Evolutionary conservation across 352 stramenopile species (phyloP), one percentile per base, ranked within the genome.

Genomic region (Globisporangium spiculum): DNA sequence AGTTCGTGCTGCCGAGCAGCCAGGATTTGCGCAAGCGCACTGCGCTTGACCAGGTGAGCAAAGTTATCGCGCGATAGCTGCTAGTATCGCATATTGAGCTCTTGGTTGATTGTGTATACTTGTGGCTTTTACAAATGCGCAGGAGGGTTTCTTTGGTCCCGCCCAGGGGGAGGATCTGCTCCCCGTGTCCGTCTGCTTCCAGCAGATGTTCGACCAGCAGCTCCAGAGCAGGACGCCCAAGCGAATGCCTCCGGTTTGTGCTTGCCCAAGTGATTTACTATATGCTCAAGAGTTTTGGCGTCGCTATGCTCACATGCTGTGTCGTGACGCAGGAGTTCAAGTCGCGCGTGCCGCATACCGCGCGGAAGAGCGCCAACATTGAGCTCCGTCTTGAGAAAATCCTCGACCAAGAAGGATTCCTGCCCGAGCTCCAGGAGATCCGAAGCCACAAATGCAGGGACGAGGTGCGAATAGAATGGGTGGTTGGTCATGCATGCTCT

Each of bases 281-380:
- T 41, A 41, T 41, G 8, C 34, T 41, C 34, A 12, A 41, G 27
- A 41, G 34, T 9, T 41, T 41, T 66, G n/a, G 30, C 24, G 4
- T 10, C 30, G 24, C 24, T 60, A 41, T 41, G 36, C 36, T 44
- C 14, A 20, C 34, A 18, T n/a, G 14, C 44, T 48, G 34, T 46
- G 36, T 41, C 36, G 22, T 26, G 24, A 5, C 6, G 20, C 66
- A 86, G 74, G 69, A 65, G 8, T 86, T 86, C 55, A 65, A 69
- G 36, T 68, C 68, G 53, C 70, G 73, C 8, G 80, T 90, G 34
- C 74, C 80, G n/a, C 80, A 92, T 69, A 89, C 82, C 20, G 77
- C 80, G n/a, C 74, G 75, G 58, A 92, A 90, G 64, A 88, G 73
- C 60, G 61, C 80, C 61, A 92, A 86, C 71, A 65, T 86, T 6